These are phyloP conservation scores for Sporothrix dimorphospora DNA, from an alignment of 2,329 filamentous ascomycete species.

Conservation along the genomic window DNA sequence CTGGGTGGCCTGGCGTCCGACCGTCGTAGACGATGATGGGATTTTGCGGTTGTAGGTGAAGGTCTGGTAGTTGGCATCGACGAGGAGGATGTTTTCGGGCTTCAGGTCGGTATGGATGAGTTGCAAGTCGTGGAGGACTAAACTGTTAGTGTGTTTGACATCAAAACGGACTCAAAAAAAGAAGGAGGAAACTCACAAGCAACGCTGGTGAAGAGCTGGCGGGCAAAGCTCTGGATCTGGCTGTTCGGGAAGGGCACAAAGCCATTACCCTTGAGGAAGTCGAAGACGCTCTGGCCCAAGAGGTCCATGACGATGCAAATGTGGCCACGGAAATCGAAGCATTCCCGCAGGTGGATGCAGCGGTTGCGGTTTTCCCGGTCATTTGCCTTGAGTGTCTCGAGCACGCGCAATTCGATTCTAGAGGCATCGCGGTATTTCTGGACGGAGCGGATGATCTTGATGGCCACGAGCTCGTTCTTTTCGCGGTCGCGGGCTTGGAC, in stretches of 20 bases:
- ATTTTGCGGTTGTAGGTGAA: conserved; percentile 73
- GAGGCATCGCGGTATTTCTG: conserved; percentile 98
- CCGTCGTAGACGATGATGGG: conserved; percentile 65
- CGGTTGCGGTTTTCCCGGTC: conserved; percentile 91
- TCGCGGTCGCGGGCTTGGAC: conserved; percentile 85
- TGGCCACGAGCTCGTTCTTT: conserved; percentile 78
- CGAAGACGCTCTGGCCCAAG: conserved; percentile 94
- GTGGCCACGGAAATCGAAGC: conserved; percentile 95
- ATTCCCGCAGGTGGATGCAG: conserved; percentile 94
- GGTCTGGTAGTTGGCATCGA: conserved; percentile 67
- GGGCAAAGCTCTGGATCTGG: conserved; percentile 95
- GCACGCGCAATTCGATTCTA: conserved; percentile 87
- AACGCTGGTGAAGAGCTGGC: conserved; percentile 96
- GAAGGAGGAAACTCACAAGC: conserved; percentile 69
- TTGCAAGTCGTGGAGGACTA: conserved; percentile 94
- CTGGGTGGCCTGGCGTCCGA: conserved; percentile 64
- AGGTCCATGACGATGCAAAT: conserved; percentile 83
- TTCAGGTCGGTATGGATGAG: conserved; percentile 88
- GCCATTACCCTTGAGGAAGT: conserved; percentile 92
- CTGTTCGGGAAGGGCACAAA: conserved; percentile 98
- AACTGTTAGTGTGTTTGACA: neutral
- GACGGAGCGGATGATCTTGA: conserved; percentile 97
- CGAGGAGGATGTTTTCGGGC: conserved; percentile 71
- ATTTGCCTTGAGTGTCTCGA: conserved; percentile 89
- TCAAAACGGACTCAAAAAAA: neutral